Conservation (phyloP, 2,329 filamentous ascomycete genomes). For the Calonectria fujianensis region DNA sequence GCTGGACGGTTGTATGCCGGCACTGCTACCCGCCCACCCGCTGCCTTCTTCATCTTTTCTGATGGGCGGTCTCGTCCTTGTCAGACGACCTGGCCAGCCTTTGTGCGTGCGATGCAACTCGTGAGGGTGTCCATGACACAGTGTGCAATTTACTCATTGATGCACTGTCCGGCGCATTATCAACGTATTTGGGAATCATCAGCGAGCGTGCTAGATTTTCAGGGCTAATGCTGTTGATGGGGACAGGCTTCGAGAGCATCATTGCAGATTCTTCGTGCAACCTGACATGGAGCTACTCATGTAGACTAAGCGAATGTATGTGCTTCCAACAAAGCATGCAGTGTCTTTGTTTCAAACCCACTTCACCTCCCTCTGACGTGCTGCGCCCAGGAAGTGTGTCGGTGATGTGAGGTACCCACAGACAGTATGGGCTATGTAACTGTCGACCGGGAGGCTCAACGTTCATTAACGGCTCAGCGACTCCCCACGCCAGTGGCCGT, state of each 20-base stretch:
- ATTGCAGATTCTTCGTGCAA: slow-evolving; percentile 11
- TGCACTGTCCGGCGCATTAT: slow-evolving; percentile 38
- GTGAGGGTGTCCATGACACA: slow-evolving; percentile 1
- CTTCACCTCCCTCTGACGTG: slow-evolving; percentile 19
- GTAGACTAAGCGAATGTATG: slow-evolving; percentile 25
- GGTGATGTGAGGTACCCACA: slow-evolving; percentile 25
- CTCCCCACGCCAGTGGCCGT: slow-evolving; percentile 35
- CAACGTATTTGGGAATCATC: slow-evolving; percentile 10
- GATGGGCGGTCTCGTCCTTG: slow-evolving; percentile 32
- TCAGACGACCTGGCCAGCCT: slow-evolving; percentile 19
- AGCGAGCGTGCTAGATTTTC: not conserved
- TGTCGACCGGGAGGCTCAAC: slow-evolving; percentile 7
- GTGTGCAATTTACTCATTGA: slow-evolving; percentile 38
- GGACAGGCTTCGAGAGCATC: not conserved
- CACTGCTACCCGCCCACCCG: slow-evolving; percentile 30
- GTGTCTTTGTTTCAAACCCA: slow-evolving; percentile 24
- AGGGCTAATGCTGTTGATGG: not conserved
- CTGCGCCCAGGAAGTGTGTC: slow-evolving; percentile 15
- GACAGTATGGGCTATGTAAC: not conserved
- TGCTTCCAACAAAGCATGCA: slow-evolving; percentile 24
- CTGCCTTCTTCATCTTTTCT: slow-evolving; percentile 20
- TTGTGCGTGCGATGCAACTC: not conserved
- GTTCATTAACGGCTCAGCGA: slow-evolving; percentile 25
- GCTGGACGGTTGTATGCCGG: slow-evolving; percentile 35
- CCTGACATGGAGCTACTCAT: slow-evolving; percentile 19